A percentile compares a stretch with the other conserved stretches of the same genome.
These are phyloP conservation scores for Microbotryum saponariae DNA, from an alignment of 1,284 basidiomycete genomes.

Conservation along the genomic window DNA sequence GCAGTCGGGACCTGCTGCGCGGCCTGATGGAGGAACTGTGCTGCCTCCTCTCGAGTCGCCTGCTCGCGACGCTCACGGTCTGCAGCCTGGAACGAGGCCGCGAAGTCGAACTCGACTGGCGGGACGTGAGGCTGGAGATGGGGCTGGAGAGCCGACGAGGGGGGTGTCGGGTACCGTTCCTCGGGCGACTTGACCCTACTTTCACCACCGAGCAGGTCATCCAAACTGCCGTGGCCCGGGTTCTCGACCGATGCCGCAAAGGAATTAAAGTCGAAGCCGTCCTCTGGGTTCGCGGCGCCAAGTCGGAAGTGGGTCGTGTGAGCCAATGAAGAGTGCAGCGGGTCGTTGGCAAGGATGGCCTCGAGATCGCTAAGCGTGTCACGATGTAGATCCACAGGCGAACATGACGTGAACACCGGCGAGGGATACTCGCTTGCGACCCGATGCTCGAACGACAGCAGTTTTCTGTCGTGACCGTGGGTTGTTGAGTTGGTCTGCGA, in stretches of 20 bases:
- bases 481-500: neutral
- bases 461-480: too few species aligned
- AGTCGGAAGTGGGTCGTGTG: neutral
- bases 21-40: neutral
- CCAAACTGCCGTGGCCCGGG: constrained; percentile 1
- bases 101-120: constrained; percentile 10
- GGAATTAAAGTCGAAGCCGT: constrained; percentile 21
- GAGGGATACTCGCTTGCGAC: constrained; percentile 23
- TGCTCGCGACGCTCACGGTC: too few species aligned
- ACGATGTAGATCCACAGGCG: constrained; percentile 13
- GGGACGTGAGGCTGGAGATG: neutral
- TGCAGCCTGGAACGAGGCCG: neutral
- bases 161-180: constrained; percentile 25
- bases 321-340: constrained; percentile 12
- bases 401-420: constrained; percentile 23
- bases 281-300: neutral
- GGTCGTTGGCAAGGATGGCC: constrained; percentile 30
- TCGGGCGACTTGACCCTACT: neutral
- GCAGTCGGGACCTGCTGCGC: constrained; percentile 9
- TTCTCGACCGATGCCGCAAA: constrained; percentile 30
- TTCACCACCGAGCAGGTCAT: constrained; percentile 14
- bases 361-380: constrained; percentile 24
- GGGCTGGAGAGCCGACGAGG: neutral
- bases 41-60: too few species aligned
- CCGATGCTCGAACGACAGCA: too few species aligned